Evolutionary conservation across 139 green algal species (phyloP), one percentile per base, ranked within the genome.

Genomic region (Chlorella sp.): DNA sequence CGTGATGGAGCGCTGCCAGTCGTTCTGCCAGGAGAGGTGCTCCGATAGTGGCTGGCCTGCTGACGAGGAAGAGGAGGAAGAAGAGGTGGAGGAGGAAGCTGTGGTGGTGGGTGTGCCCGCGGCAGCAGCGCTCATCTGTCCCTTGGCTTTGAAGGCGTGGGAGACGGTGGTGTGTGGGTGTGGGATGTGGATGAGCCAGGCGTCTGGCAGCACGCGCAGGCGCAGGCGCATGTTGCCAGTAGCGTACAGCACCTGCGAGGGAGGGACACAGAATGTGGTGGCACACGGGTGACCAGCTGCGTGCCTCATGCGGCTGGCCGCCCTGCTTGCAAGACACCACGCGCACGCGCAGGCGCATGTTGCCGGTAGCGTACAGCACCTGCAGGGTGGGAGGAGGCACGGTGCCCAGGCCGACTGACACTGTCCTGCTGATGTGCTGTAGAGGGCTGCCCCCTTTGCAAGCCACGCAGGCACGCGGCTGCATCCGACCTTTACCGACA

Each of bases 151-250:
- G 55, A 64, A 64, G 4, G 24, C 22, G 55, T 30, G 55, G 20
- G 63, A 49, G n/a, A 27, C 63, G 2, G 32, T 3, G 63, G 63
- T 69, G 6, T 20, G 5, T 6, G 27, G 27, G 63, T 69, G 63
- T 2, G 63, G 63, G 20, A 69, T 24, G 63, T 69, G 63, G 22
- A 69, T 35, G 31, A 69, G 63, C 63, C 63, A 69, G 2, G 63
- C 63, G 32, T 69, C 63, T 27, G 63, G 32, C 33, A 69, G 63
- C 32, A 69, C 63, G 20, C 31, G 31, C 63, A 69, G 63, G 2
- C 31, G 5, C 24, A 64, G 20, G 20, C 55, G 22, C 55, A 27
- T 30, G 24, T 64, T 64, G 20, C 55, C 55, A 64, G 55, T 30
- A 27, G 55, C 55, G 55, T 64, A 64, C 24, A 30, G 4, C 55